These are phyloP conservation scores for Naganishia albida DNA, from an alignment of 1,284 basidiomycete genomes.

Conservation along the genomic window DNA sequence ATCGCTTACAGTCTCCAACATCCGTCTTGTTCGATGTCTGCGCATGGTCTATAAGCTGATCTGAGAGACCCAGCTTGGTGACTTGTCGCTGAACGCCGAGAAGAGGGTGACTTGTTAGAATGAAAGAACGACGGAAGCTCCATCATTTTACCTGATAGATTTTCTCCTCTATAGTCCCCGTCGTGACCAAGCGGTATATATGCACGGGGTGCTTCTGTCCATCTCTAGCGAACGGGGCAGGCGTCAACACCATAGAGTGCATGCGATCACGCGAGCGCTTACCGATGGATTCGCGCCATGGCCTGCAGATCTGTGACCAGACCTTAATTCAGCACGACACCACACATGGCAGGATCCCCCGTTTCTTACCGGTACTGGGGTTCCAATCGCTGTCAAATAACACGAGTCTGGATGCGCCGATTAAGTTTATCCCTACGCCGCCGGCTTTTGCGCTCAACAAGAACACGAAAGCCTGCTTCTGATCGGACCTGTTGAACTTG, in stretches of 20 bases:
- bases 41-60: slow-evolving; percentile 57
- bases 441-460: slow-evolving; percentile 93
- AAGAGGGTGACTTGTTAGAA: slow-evolving; percentile 1
- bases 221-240: slow-evolving; percentile 62
- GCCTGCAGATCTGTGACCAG: slow-evolving; percentile 74
- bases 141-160: slow-evolving; percentile 46
- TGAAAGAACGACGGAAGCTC: background rate
- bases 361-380: slow-evolving; percentile 27
- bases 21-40: slow-evolving; percentile 59
- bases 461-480: slow-evolving; percentile 66
- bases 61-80: slow-evolving; percentile 83
- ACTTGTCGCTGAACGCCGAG: slow-evolving; percentile 71
- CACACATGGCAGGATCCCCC: no score
- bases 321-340: no score
- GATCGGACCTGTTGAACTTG: slow-evolving; percentile 45
- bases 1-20: slow-evolving; percentile 57
- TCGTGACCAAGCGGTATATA: slow-evolving; percentile 85
- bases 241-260: slow-evolving; percentile 29
- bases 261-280: slow-evolving; percentile 37
- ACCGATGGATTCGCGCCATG: slow-evolving; percentile 96
- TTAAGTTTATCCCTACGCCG: slow-evolving; percentile 90
- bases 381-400: slow-evolving; percentile 81
- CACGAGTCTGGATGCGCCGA: slow-evolving; percentile 78
- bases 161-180: slow-evolving; percentile 57
- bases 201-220: slow-evolving; percentile 90